Evolutionary conservation across 257 asterid species (phyloP).

Genomic region (Ballota nigra): DNA sequence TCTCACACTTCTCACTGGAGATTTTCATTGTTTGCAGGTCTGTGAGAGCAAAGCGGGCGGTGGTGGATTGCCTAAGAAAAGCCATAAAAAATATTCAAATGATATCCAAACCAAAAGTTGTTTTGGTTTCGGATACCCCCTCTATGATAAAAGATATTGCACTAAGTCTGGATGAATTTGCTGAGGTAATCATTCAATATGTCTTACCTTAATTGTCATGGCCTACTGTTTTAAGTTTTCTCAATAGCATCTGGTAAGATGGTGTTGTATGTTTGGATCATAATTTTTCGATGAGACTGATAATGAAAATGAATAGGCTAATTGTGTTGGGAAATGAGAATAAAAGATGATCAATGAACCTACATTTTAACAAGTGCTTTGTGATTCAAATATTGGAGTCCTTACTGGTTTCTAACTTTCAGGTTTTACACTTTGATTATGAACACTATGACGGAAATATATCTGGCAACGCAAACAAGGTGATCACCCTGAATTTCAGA

Average conservation of each 20-base stretch:
- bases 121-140: slow-evolving; percentile 85
- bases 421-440: slow-evolving; percentile 86
- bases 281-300: background rate
- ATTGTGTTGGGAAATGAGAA: background rate
- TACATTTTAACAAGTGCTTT: too few relatives aligned
- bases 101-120: slow-evolving; percentile 62
- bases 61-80: slow-evolving; percentile 57
- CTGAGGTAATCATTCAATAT: slow-evolving; percentile 54
- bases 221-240: background rate
- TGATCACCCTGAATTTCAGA: slow-evolving; percentile 48
- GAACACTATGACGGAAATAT: slow-evolving; percentile 55
- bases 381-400: background rate
- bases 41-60: slow-evolving; percentile 76
- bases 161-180: slow-evolving; percentile 51
- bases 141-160: slow-evolving; percentile 57
- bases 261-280: background rate
- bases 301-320: background rate
- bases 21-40: slow-evolving; percentile 48
- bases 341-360: background rate
- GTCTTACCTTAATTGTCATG: slow-evolving; percentile 1
- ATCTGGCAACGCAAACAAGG: slow-evolving; percentile 35
- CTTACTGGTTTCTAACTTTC: slow-evolving; percentile 27
- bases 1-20: background rate
- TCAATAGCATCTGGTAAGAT: too few relatives aligned
- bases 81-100: slow-evolving; percentile 35